A percentile compares a stretch with the other conserved stretches of the same genome.
phyloP scores from a whole-genome alignment of 1,284 basidiomycete species.

The Veloboletus limbatus region DNA sequence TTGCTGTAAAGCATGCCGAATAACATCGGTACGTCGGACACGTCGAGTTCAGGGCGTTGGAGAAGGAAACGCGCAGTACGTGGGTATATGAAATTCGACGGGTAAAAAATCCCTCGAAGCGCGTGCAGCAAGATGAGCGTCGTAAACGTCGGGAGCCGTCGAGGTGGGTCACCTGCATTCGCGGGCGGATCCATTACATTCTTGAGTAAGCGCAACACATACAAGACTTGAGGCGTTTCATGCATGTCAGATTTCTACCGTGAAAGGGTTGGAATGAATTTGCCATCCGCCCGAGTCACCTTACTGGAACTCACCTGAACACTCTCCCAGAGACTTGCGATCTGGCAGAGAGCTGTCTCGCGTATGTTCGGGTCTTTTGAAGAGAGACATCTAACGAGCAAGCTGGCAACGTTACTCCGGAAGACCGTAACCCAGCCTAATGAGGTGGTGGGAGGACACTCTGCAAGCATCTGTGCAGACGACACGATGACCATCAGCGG shows the following conservation, averaged over 20 bases:
- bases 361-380: constrained; percentile 64
- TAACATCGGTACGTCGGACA: constrained; percentile 57
- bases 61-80: constrained; percentile 55
- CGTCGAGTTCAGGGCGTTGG: constrained; percentile 55
- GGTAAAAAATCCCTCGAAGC: constrained; percentile 51
- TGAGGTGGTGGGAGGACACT: constrained; percentile 52
- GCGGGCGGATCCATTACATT: constrained; percentile 50
- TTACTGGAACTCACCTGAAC: constrained; percentile 48
- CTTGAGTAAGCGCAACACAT: constrained; percentile 74
- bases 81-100: constrained; percentile 56
- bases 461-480: constrained; percentile 59
- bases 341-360: constrained; percentile 51
- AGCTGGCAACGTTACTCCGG: constrained; percentile 74
- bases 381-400: constrained; percentile 75
- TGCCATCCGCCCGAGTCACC: constrained; percentile 1
- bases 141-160: constrained; percentile 70
- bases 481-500: constrained; percentile 77
- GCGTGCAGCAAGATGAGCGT: constrained; percentile 70
- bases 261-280: constrained; percentile 4
- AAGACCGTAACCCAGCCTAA: constrained; percentile 82
- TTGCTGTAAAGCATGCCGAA: constrained; percentile 78
- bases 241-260: constrained; percentile 66
- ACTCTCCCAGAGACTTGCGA: constrained; percentile 51
- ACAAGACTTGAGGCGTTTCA: constrained; percentile 75
- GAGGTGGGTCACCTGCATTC: constrained; percentile 40